Evolutionary conservation across 352 stramenopile genomes (phyloP), one percentile per base, ranked within the genome.

Genomic region (Phytophthora citricola): DNA sequence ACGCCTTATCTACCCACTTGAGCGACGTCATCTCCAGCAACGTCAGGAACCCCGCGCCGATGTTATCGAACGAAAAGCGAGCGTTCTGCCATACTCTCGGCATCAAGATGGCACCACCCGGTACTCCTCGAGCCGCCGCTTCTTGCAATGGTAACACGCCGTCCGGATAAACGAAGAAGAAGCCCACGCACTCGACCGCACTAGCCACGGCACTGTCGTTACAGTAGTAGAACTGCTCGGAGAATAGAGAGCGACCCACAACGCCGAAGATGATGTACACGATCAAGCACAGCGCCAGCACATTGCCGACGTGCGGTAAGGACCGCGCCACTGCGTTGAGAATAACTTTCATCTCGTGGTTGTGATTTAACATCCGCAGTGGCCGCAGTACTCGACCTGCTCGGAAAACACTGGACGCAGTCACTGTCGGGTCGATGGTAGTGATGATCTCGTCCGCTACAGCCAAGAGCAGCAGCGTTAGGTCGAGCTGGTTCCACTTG

Each of bases 231-330:
- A 93, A 83, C 32, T 83, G 72, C 8, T 83, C 75, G 10, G 81
- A 79, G 56, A 93, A 93, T 2, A 93, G 60, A 15, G 78, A 89
- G 4, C 85, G 81, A 3, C 83, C 85, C 20, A 91, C 79, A 14
- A 91, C 78, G 9, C 85, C 74, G 38, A 92, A 91, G 71, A 91
- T 89, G 34, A 93, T 80, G 72, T 90, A 92, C 5, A 93, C 85
- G 52, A 91, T 84, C 5, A 86, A 52, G 38, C 85, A 93, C 31
- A 93, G 58, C 8, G 72, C 82, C 29, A 94, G 76, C 7, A 92
- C 83, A 24, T 94, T 91, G 48, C 81, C 83, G 5, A 91, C 85
- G 34, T 90, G 81, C 2, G 85, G 85, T 3, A 91, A 73, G 10
- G 83, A 91, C 51, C 79, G 79, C 26, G 76, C 82, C n/a, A 94